Evolutionary conservation across 306 rosid species (phyloP).

Genomic region (Cucurbita moschata): DNA sequence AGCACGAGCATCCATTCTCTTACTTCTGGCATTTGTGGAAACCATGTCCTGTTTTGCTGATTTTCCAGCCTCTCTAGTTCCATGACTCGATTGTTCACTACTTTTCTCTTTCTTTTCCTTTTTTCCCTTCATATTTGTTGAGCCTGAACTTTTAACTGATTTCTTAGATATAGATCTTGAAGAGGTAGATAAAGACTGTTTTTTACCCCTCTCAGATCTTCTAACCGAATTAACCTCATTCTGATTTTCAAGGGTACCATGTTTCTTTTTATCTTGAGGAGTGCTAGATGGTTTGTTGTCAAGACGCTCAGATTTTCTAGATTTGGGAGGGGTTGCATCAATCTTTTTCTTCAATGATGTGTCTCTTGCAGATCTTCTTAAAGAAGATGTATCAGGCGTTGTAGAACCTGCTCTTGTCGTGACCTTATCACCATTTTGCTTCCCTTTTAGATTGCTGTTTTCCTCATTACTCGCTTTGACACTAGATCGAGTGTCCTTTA

Average conservation of each 20-base stretch:
- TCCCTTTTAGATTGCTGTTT: conserved; percentile 17
- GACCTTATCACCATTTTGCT: conserved; percentile 19
- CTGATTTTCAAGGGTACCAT: conserved; percentile 28
- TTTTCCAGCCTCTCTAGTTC: conserved; percentile 20
- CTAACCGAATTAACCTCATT: conserved; percentile 34
- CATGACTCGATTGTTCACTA: conserved; percentile 27
- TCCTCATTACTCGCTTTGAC: conserved; percentile 28
- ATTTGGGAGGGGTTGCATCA: conserved; percentile 17
- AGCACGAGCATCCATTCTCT: conserved; percentile 25
- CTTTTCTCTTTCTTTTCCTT: conserved; percentile 37
- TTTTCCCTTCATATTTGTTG: conserved; percentile 17
- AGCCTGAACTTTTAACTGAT: conserved; percentile 27
- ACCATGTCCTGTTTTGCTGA: conserved; percentile 14
- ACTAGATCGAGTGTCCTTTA: conserved; percentile 32
- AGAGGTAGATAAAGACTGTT: conserved; percentile 16
- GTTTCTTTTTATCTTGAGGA: conserved; percentile 17
- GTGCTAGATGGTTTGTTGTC: conserved; percentile 18
- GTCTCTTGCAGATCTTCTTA: conserved; percentile 48
- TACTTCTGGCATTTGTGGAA: conserved; percentile 14
- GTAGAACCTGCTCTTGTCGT: conserved; percentile 13
- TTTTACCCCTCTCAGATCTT: conserved; percentile 39
- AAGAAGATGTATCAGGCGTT: conserved; percentile 19
- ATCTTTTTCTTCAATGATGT: conserved; percentile 19
- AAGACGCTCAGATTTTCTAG: conserved; percentile 29
- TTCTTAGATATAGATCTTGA: conserved; percentile 30